phyloP scores from a whole-genome alignment of 176 grass and related monocot genomes.

The Musa schizocarpa region DNA sequence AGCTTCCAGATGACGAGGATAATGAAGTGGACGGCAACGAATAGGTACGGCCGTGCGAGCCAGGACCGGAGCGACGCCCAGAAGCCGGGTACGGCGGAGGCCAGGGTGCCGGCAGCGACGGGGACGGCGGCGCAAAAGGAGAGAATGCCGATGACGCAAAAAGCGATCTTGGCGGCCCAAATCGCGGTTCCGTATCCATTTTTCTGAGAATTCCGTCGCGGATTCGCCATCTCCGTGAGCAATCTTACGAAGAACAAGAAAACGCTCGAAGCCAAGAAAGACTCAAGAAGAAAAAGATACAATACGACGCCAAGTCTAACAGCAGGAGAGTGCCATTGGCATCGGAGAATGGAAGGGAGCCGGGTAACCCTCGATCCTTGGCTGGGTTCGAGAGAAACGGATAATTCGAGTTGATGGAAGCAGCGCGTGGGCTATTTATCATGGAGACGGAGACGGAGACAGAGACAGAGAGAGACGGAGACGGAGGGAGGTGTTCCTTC shows the following conservation, averaged over 20 bases:
- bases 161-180: not conserved
- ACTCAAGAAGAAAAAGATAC: not conserved
- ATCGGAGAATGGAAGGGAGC: not conserved
- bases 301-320: not conserved
- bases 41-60: constrained; percentile 19
- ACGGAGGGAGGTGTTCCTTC: not conserved
- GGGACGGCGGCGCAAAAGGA: constrained; percentile 25
- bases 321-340: not conserved
- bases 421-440: not conserved
- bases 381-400: not conserved
- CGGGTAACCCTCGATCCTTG: not conserved
- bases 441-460: not conserved
- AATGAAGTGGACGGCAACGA: constrained; percentile 9
- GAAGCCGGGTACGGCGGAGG: constrained; percentile 24
- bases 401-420: not conserved
- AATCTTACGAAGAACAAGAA: not conserved
- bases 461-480: not conserved
- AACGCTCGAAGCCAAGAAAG: not conserved
- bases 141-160: constrained; percentile 17
- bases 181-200: not conserved
- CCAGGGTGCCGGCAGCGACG: constrained; percentile 25
- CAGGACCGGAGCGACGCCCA: constrained; percentile 35
- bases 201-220: not conserved
- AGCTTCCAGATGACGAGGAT: constrained; percentile 23
- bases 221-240: not conserved